Percentiles rank a stretch among this genome's conserved stretches.
phyloP scores from a whole-genome alignment of 140 eudicot genomes.

The Flaveria floridana region DNA sequence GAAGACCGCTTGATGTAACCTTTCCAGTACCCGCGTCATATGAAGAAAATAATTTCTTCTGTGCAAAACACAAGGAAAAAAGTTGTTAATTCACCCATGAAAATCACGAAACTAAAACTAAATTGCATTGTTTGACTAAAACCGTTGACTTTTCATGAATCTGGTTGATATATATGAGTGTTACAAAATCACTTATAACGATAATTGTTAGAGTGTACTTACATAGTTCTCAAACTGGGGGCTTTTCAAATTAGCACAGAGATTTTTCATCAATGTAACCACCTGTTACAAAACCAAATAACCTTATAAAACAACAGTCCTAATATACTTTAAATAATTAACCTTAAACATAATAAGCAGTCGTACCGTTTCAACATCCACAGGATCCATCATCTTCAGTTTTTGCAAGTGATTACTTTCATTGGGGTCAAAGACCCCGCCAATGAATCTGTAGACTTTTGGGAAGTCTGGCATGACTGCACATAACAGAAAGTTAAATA shows the following conservation, averaged over 20 bases:
- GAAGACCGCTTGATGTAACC: conserved; percentile 22
- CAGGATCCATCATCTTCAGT: conserved; percentile 61
- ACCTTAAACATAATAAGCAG: conserved; percentile 4
- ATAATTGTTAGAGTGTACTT: conserved; percentile 35
- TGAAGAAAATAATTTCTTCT: conserved; percentile 35
- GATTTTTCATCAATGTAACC: conserved; percentile 83
- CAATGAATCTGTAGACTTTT: conserved; percentile 68
- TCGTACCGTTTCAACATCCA: conserved; percentile 62
- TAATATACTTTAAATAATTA: not conserved
- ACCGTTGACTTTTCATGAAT: not conserved
- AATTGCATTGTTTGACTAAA: not conserved
- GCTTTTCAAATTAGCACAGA: conserved; percentile 76
- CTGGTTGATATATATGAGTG: not conserved
- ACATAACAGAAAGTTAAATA: not conserved
- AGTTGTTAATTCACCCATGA: not conserved
- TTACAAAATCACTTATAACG: not conserved
- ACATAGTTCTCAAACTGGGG: conserved; percentile 93
- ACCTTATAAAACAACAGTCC: not conserved
- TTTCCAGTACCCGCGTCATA: conserved; percentile 34
- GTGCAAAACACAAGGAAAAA: not conserved
- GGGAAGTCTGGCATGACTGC: conserved; percentile 77
- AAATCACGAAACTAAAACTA: not conserved
- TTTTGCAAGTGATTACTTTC: conserved; percentile 54
- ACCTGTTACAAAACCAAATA: conserved; percentile 46
- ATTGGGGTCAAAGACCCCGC: conserved; percentile 67